Evolutionary conservation across 495 filamentous ascomycete species (phyloP).

Genomic region (Hypoxylon crocopeplum): DNA sequence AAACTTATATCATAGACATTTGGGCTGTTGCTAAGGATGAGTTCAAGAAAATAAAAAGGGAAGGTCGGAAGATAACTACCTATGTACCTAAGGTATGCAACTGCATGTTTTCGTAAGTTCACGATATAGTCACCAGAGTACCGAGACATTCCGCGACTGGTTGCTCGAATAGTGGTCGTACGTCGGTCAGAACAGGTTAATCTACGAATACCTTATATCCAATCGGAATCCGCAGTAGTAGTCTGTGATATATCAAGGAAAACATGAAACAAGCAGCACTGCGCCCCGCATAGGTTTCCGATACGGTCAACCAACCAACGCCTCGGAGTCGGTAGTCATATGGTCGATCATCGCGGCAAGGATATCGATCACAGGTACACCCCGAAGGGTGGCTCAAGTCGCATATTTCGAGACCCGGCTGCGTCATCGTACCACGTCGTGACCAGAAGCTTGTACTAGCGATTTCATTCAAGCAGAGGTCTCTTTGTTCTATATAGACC

Average conservation of each 20-base stretch:
- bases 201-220: background rate
- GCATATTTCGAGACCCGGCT: constrained; percentile 1
- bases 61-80: background rate
- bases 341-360: constrained; percentile 23
- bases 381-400: constrained; percentile 3
- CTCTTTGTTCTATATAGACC: background rate
- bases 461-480: background rate
- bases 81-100: background rate
- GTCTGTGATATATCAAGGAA: background rate
- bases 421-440: constrained; percentile 23
- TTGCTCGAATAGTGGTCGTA: too few species aligned
- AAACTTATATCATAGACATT: too few species aligned
- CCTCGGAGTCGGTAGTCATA: constrained; percentile 11
- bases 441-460: background rate
- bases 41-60: background rate
- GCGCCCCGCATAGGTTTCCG: constrained; percentile 6
- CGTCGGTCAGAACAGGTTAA: too few species aligned
- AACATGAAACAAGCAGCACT: constrained; percentile 12
- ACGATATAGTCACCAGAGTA: background rate
- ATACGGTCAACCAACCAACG: constrained; percentile 13
- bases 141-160: constrained; percentile 6
- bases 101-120: constrained; percentile 38
- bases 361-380: constrained; percentile 17
- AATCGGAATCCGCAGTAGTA: background rate
- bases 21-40: too few species aligned